Percentiles rank a stretch among this genome's conserved stretches.
phyloP scores from a whole-genome alignment of 140 eudicot species.

The Anethum foeniculum region DNA sequence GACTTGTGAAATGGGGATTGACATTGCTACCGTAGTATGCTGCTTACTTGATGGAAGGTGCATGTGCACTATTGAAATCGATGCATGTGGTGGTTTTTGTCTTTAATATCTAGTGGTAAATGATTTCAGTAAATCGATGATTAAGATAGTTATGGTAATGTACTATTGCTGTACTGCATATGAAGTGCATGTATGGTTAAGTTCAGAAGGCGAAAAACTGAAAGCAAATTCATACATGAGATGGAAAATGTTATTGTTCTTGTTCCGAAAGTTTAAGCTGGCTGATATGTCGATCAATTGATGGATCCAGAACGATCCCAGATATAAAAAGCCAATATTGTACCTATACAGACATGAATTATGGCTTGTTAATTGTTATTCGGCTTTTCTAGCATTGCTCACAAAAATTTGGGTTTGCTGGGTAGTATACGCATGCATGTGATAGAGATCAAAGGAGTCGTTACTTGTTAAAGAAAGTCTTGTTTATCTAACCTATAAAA shows the following conservation, averaged over 20 bases:
- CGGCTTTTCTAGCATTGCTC: neutral
- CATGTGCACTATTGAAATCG: neutral
- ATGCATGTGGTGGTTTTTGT: neutral
- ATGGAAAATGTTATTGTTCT: neutral
- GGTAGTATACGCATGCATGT: neutral
- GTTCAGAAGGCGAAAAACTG: neutral
- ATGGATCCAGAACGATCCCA: neutral
- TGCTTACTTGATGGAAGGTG: slow-evolving; percentile 1
- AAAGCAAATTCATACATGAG: neutral
- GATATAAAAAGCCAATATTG: neutral
- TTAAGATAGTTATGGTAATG: neutral
- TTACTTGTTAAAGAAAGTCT: too few species aligned
- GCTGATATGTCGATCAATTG: neutral
- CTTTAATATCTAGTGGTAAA: neutral
- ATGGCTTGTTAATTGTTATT: neutral
- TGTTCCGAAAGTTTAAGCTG: neutral
- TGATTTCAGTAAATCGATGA: too few species aligned
- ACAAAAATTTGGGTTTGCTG: neutral
- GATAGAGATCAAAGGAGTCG: neutral
- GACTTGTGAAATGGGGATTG: neutral
- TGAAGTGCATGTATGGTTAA: too few species aligned
- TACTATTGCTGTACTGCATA: neutral
- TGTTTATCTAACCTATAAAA: neutral
- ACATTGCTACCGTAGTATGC: neutral
- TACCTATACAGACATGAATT: too few species aligned